Conservation (phyloP, 176 grass and related monocot genomes). For the Rhynchospora breviuscula region DNA sequence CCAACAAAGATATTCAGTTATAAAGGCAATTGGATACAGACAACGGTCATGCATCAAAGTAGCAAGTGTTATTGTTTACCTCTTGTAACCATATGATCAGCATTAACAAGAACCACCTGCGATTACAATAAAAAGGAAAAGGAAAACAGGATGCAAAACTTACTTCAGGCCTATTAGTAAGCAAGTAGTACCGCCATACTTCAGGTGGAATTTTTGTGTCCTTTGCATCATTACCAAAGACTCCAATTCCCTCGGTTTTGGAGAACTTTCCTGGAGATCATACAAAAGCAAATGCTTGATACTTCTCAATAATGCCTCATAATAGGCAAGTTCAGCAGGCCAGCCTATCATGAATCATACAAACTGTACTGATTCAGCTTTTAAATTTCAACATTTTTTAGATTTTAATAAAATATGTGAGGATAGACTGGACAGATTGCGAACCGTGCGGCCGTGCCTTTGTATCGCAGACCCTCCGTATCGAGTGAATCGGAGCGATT, state of each 20-base stretch:
- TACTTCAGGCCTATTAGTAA: slow-evolving; percentile 92
- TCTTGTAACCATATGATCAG: not conserved
- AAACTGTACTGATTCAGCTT: slow-evolving; percentile 8
- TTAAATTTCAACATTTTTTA: too few relatives aligned
- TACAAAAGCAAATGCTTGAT: slow-evolving; percentile 4
- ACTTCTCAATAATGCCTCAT: slow-evolving; percentile 23
- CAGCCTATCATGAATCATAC: not conserved
- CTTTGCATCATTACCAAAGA: slow-evolving; percentile 94
- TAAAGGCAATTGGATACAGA: slow-evolving; percentile 8
- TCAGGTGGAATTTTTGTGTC: slow-evolving; percentile 76
- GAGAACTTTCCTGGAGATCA: slow-evolving; percentile 74
- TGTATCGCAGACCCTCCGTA: too few relatives aligned
- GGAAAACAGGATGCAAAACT: slow-evolving; percentile 9
- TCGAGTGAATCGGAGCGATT: too few relatives aligned
- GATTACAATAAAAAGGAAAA: not conserved
- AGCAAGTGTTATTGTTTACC: not conserved
- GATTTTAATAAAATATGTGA: too few relatives aligned
- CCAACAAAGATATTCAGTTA: not conserved
- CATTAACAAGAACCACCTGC: not conserved
- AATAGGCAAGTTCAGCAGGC: not conserved
- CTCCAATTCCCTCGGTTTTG: slow-evolving; percentile 84
- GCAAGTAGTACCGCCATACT: slow-evolving; percentile 95
- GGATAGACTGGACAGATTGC: too few relatives aligned
- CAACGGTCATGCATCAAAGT: not conserved
- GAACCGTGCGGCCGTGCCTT: too few relatives aligned